Percentiles rank a stretch among this genome's conserved stretches.
Conservation (phyloP, 2,329 filamentous ascomycete genomes). For the Emergomyces africanus region DNA sequence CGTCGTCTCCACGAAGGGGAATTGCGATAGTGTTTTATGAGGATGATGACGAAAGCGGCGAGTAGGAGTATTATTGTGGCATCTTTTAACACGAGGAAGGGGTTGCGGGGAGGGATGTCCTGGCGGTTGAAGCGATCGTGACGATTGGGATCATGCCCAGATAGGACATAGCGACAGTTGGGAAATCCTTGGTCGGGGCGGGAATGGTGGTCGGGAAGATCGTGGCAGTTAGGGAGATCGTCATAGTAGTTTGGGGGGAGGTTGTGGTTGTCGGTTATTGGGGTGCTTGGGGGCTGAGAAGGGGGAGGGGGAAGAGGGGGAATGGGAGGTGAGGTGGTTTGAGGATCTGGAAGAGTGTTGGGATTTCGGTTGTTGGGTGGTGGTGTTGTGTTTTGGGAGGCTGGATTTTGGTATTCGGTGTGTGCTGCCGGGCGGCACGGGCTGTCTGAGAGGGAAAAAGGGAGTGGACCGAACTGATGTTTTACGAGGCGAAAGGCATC, state of each 20-base stretch:
- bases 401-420: not conserved
- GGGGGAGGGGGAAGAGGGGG: not conserved
- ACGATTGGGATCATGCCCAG: not conserved
- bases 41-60: constrained; percentile 19
- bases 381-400: not conserved
- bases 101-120: constrained; percentile 4
- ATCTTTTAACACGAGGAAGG: constrained; percentile 17
- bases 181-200: not conserved
- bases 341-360: not conserved
- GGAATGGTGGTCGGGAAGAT: not conserved
- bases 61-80: constrained; percentile 34
- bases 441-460: constrained; percentile 9
- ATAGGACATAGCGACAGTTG: not conserved
- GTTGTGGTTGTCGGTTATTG: not conserved
- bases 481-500: constrained; percentile 17
- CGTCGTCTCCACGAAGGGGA: constrained; percentile 32
- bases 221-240: not conserved
- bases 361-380: not conserved
- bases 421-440: constrained; percentile 4
- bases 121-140: not conserved
- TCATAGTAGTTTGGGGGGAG: not conserved
- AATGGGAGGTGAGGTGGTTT: not conserved
- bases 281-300: not conserved
- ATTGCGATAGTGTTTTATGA: constrained; percentile 33
- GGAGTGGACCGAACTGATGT: constrained; percentile 17